A percentile compares a stretch with the other conserved stretches of the same genome.
Evolutionary conservation across 2,329 filamentous ascomycete genomes (phyloP).

Genomic region (Aspergillus amoenus): DNA sequence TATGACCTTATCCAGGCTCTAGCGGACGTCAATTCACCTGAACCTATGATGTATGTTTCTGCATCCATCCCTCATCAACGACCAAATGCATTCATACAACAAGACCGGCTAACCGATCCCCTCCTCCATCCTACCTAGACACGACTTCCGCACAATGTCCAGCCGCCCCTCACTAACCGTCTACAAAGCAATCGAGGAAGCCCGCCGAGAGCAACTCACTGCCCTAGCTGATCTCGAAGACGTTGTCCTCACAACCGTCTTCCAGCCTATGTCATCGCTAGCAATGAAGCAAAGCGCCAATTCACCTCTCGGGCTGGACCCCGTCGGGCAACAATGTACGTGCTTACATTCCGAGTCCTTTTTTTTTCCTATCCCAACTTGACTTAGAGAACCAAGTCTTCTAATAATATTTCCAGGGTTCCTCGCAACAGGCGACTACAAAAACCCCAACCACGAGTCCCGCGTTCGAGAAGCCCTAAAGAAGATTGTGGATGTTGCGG

Average conservation of each 20-base stretch:
- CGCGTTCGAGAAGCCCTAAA: conserved; percentile 10
- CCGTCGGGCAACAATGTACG: conserved; percentile 11
- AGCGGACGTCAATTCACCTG: not conserved
- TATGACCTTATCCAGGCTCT: conserved; percentile 6
- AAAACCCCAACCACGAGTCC: conserved; percentile 5
- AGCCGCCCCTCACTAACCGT: conserved; percentile 5
- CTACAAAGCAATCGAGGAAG: conserved; percentile 5
- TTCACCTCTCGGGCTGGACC: not conserved
- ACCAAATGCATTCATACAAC: not conserved
- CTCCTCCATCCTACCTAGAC: not conserved
- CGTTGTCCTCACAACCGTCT: not conserved
- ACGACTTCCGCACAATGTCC: conserved; percentile 3
- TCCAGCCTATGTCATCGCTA: conserved; percentile 10
- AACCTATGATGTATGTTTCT: not conserved
- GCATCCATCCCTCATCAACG: no score
- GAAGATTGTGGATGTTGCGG: conserved; percentile 14
- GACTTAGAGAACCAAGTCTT: not conserved
- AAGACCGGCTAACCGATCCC: not conserved
- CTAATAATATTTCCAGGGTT: conserved; percentile 10
- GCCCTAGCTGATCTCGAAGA: conserved; percentile 5
- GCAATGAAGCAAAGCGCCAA: conserved; percentile 4
- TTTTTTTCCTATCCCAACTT: not conserved
- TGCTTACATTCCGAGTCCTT: not conserved
- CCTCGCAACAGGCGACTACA: conserved; percentile 15
- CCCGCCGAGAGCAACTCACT: not conserved